Evolutionary conservation across 441 rosid genomes (phyloP).

Genomic region (Gossypium armourianum): DNA sequence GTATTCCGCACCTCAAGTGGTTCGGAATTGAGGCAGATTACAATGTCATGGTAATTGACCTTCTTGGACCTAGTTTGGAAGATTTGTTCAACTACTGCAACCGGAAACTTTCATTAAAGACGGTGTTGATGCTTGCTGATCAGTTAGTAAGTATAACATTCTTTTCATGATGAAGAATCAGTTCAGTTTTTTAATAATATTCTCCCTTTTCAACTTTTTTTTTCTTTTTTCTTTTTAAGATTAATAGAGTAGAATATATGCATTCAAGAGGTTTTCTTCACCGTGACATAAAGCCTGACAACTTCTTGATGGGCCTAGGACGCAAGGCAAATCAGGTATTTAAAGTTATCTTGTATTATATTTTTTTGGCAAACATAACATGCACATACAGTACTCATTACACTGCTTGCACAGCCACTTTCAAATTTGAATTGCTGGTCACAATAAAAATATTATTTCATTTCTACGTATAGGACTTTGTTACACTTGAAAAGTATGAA

Average conservation of each 20-base stretch:
- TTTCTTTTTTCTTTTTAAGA: constrained; percentile 31
- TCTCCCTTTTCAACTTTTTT: background rate
- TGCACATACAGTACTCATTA: background rate
- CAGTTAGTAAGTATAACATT: constrained; percentile 51
- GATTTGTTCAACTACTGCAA: constrained; percentile 88
- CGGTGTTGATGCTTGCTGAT: constrained; percentile 98
- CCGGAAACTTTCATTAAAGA: constrained; percentile 73
- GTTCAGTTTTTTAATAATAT: background rate
- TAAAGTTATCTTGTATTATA: background rate
- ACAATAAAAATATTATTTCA: background rate
- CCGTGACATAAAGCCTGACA: constrained; percentile 96
- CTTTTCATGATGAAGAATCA: background rate
- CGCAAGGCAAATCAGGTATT: constrained; percentile 93
- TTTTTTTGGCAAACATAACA: background rate
- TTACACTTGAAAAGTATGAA: background rate
- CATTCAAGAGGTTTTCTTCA: constrained; percentile 96
- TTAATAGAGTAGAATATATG: constrained; percentile 91
- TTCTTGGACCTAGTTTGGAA: constrained; percentile 95
- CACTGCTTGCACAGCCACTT: background rate
- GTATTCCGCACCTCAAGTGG: constrained; percentile 96
- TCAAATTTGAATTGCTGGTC: background rate
- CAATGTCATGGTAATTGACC: constrained; percentile 91
- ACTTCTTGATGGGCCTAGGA: constrained; percentile 93
- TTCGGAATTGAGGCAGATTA: constrained; percentile 83
- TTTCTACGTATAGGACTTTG: background rate